These are phyloP conservation scores for Calocybe cyanea DNA, from an alignment of 768 basidiomycete species.

Conservation along the genomic window DNA sequence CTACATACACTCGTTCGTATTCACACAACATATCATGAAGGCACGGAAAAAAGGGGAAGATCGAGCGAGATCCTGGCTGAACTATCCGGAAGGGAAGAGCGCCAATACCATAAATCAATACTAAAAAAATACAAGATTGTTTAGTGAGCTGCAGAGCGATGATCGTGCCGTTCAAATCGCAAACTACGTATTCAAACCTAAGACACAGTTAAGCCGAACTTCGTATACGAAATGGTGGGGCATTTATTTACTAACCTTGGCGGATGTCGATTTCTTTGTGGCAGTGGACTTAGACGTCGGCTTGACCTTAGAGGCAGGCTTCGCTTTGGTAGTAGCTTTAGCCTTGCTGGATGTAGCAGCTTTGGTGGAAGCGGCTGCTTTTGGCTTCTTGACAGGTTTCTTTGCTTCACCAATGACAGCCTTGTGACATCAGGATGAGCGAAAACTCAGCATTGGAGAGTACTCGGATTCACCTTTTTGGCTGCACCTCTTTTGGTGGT, in stretches of 20 bases:
- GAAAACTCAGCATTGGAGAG: not conserved
- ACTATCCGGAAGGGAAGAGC: too few relatives aligned
- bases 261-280: constrained; percentile 19
- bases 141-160: too few relatives aligned
- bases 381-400: constrained; percentile 31
- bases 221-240: too few relatives aligned
- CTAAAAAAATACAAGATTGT: too few relatives aligned
- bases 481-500: constrained; percentile 43
- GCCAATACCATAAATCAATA: too few relatives aligned
- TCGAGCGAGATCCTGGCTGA: too few relatives aligned
- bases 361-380: constrained; percentile 21
- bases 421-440: constrained; percentile 16
- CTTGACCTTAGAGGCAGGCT: constrained; percentile 23
- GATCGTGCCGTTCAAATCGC: too few relatives aligned
- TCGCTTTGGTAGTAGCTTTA: constrained; percentile 23
- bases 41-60: too few relatives aligned
- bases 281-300: constrained; percentile 20
- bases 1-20: too few relatives aligned
- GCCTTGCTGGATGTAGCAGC: constrained; percentile 25
- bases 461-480: constrained; percentile 50
- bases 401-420: constrained; percentile 36
- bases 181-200: too few relatives aligned
- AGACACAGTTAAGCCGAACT: too few relatives aligned
- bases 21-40: too few relatives aligned
- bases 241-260: constrained; percentile 14